These are phyloP conservation scores for Mortierella sp. DNA, from an alignment of 371 early-diverging fungal species.

Conservation along the genomic window DNA sequence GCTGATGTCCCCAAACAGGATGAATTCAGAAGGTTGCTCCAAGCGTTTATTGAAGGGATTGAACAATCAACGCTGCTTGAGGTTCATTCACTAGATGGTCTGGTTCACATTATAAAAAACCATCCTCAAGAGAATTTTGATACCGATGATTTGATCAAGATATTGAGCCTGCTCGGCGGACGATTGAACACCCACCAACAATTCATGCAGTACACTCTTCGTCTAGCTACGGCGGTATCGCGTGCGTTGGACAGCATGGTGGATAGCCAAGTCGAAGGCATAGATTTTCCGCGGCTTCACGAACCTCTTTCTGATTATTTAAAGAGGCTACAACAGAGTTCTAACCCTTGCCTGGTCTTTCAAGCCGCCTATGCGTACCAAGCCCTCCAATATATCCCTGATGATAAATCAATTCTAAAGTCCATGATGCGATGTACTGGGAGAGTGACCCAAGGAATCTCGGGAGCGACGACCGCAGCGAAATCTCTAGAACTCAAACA, in stretches of 20 bases:
- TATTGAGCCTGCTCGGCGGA: slow-evolving; percentile 5
- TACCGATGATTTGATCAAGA: slow-evolving; percentile 15
- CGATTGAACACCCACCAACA: slow-evolving; percentile 15
- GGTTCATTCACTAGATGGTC: slow-evolving; percentile 8
- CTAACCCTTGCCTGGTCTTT: slow-evolving; percentile 9
- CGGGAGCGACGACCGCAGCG: not conserved
- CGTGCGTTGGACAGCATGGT: slow-evolving; percentile 21
- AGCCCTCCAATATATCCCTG: slow-evolving; percentile 9
- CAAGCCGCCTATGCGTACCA: slow-evolving; percentile 22
- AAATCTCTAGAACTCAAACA: slow-evolving; percentile 9
- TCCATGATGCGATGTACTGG: slow-evolving; percentile 1
- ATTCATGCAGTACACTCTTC: not conserved
- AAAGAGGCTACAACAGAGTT: slow-evolving; percentile 5
- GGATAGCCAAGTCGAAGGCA: slow-evolving; percentile 4
- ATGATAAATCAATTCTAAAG: slow-evolving; percentile 8
- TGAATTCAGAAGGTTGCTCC: slow-evolving; percentile 8
- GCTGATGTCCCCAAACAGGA: slow-evolving; percentile 2
- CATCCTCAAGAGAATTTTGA: not conserved
- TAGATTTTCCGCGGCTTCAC: slow-evolving; percentile 8
- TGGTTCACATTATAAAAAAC: not conserved
- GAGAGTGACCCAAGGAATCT: slow-evolving; percentile 1
- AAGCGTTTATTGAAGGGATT: slow-evolving; percentile 2
- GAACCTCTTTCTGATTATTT: slow-evolving; percentile 5
- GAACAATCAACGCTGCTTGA: slow-evolving; percentile 3
- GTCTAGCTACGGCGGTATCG: slow-evolving; percentile 2